These are phyloP conservation scores for Eimeria necatrix DNA, from an alignment of 169 alveolate species.

Conservation along the genomic window DNA sequence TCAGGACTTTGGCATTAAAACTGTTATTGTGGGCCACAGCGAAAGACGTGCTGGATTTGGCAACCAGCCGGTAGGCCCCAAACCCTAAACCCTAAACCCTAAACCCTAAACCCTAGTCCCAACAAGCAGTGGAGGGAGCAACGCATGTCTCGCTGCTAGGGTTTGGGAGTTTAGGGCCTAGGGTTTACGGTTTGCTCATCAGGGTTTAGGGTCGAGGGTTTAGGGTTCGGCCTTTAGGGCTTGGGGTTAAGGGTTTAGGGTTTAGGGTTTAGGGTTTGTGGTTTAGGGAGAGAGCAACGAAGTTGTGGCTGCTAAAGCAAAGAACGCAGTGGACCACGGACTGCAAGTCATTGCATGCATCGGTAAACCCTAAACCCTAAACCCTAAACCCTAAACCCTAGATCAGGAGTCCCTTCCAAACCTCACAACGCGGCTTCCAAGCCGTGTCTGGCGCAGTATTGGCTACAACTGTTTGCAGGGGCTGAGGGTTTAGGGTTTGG, in stretches of 20 bases:
- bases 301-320: conserved; percentile 94
- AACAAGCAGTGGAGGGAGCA: too few species aligned
- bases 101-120: neutral
- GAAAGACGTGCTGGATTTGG: conserved; percentile 91
- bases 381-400: neutral
- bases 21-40: conserved; percentile 98
- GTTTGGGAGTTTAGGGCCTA: too few species aligned
- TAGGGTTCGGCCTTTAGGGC: too few species aligned
- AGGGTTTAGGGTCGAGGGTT: too few species aligned
- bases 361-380: conserved; percentile 80
- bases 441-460: too few species aligned
- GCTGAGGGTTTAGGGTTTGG: too few species aligned
- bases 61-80: neutral
- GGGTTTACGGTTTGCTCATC: too few species aligned
- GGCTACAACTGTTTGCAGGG: too few species aligned
- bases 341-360: conserved; percentile 96
- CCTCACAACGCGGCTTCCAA: too few species aligned
- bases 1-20: conserved; percentile 94
- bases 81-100: neutral
- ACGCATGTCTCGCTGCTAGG: too few species aligned
- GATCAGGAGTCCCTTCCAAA: too few species aligned
- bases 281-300: conserved; percentile 94
- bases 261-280: neutral
- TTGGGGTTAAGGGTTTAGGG: too few species aligned
- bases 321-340: conserved; percentile 84